A percentile compares a stretch with the other conserved stretches of the same genome.
phyloP scores from a whole-genome alignment of 257 asterid species.

The Forsythia viridissima region DNA sequence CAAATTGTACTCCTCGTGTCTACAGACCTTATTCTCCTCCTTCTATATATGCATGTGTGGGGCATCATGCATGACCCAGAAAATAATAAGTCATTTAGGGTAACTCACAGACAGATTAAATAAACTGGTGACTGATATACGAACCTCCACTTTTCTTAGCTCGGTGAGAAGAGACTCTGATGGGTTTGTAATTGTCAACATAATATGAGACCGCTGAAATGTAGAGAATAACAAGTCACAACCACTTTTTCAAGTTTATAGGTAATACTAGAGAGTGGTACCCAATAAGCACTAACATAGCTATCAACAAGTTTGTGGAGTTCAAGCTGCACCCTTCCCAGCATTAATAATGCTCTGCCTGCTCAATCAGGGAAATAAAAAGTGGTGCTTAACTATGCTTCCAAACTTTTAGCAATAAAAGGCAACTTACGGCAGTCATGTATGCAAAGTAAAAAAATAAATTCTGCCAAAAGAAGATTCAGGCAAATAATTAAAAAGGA shows the following conservation, averaged over 20 bases:
- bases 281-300: slow-evolving; percentile 60
- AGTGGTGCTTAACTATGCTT: slow-evolving; percentile 9
- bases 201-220: slow-evolving; percentile 79
- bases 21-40: neutral
- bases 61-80: slow-evolving; percentile 9
- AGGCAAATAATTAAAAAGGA: neutral
- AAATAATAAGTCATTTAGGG: neutral
- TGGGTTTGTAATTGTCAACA: slow-evolving; percentile 87
- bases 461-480: neutral
- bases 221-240: slow-evolving; percentile 34
- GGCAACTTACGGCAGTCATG: slow-evolving; percentile 12
- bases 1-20: neutral
- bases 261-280: slow-evolving; percentile 17
- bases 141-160: slow-evolving; percentile 97
- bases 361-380: slow-evolving; percentile 28
- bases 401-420: slow-evolving; percentile 9
- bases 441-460: neutral
- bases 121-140: slow-evolving; percentile 20
- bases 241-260: slow-evolving; percentile 19
- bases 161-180: slow-evolving; percentile 94
- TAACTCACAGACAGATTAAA: neutral
- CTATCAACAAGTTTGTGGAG: slow-evolving; percentile 83
- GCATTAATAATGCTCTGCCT: slow-evolving; percentile 72
- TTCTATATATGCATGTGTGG: neutral
- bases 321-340: slow-evolving; percentile 84